Conservation (phyloP, 129 eudicot genomes). For the Smallanthus sonchifolius region DNA sequence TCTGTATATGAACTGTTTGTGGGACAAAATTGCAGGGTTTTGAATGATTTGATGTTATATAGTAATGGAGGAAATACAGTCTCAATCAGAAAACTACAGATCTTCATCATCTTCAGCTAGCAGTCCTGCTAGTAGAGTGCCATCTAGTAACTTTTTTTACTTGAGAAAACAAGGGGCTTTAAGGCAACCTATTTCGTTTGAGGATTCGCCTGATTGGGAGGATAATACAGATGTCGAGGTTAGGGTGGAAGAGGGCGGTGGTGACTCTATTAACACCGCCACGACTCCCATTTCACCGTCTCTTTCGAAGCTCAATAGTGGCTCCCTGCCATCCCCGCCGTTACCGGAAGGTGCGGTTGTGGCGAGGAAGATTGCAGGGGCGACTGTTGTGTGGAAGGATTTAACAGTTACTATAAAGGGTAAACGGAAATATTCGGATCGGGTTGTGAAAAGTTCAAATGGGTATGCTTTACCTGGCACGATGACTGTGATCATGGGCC, state of each 20-base stretch:
- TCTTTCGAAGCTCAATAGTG: constrained; percentile 47
- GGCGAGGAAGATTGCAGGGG: constrained; percentile 63
- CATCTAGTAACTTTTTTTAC: constrained; percentile 85
- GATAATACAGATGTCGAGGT: constrained; percentile 74
- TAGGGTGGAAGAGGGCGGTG: constrained; percentile 56
- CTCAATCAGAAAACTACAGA: constrained; percentile 79
- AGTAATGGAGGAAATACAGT: constrained; percentile 85
- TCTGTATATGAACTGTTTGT: not conserved
- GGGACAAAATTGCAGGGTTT: not conserved
- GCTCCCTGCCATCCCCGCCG: constrained; percentile 65
- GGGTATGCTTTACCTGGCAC: constrained; percentile 92
- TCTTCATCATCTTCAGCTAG: constrained; percentile 90
- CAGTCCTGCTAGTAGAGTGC: constrained; percentile 78
- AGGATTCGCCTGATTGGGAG: constrained; percentile 95
- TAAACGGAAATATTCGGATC: constrained; percentile 80
- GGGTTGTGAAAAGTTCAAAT: constrained; percentile 69
- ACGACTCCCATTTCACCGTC: constrained; percentile 36
- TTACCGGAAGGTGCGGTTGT: constrained; percentile 50
- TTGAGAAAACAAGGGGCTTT: constrained; percentile 76
- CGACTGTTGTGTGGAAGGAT: constrained; percentile 78
- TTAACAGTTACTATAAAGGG: constrained; percentile 79
- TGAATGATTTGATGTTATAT: not conserved
- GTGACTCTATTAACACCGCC: constrained; percentile 53
- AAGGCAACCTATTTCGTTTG: constrained; percentile 79
- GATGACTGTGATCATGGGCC: constrained; percentile 96